A percentile compares a stretch with the other conserved stretches of the same genome.
Evolutionary conservation across 83 land plant species (phyloP).

Genomic region (Picea engelmannii): DNA sequence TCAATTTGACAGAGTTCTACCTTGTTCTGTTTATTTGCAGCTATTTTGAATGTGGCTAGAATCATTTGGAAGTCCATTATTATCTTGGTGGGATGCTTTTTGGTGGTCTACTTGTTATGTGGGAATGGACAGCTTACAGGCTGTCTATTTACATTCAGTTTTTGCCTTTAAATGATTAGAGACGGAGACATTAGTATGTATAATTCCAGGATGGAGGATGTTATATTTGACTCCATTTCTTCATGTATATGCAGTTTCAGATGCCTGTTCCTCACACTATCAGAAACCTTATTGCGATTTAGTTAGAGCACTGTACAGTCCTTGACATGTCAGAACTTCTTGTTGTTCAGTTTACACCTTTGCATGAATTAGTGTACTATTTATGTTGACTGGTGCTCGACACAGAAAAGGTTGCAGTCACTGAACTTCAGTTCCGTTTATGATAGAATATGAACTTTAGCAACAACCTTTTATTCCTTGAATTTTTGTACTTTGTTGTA

Average conservation of each 20-base stretch:
- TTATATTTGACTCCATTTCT: neutral
- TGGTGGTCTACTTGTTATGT: neutral
- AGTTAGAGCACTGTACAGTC: neutral
- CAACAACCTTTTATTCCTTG: neutral
- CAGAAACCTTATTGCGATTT: neutral
- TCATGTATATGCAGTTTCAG: neutral
- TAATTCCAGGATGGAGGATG: conserved; percentile 3
- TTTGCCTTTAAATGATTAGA: neutral
- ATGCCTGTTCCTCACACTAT: neutral
- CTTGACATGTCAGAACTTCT: neutral
- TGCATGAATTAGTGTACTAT: neutral
- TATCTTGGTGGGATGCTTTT: conserved; percentile 1
- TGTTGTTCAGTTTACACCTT: neutral
- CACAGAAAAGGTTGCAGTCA: neutral
- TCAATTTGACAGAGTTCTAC: neutral
- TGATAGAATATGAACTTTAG: neutral
- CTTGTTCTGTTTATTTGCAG: neutral
- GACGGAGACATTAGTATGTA: neutral
- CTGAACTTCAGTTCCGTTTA: neutral
- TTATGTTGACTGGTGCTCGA: neutral
- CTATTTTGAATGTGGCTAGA: too few relatives aligned
- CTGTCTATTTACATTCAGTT: conserved; percentile 1
- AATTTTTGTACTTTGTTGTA: neutral
- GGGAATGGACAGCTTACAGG: neutral
- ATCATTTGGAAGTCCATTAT: neutral